A percentile compares a stretch with the other conserved stretches of the same genome.
Evolutionary conservation across 257 asterid genomes (phyloP).

Genomic region (Datura wrightii): DNA sequence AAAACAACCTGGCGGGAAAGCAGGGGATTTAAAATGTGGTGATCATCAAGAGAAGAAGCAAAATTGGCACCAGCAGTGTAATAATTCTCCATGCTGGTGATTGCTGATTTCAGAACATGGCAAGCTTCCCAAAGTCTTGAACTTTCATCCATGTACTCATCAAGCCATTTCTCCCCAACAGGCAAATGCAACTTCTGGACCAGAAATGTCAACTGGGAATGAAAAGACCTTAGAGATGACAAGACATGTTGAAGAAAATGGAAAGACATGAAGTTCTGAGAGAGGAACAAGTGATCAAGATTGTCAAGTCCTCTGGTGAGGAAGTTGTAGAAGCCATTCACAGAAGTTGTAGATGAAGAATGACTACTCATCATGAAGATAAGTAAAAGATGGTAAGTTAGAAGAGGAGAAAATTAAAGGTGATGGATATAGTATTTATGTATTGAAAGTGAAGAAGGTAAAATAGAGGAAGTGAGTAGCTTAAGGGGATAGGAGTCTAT

Average conservation of each 20-base stretch:
- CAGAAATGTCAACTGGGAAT: conserved; percentile 56
- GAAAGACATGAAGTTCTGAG: conserved; percentile 67
- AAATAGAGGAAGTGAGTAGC: conserved; percentile 21
- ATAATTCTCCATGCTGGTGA: conserved; percentile 63
- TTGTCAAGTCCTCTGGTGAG: conserved; percentile 58
- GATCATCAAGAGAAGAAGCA: conserved; percentile 53
- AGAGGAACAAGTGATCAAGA: conserved; percentile 60
- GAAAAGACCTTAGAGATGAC: conserved; percentile 64
- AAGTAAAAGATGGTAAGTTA: neutral
- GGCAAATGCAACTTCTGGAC: conserved; percentile 65
- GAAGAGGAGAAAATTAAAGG: conserved; percentile 28
- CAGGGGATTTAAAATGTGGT: conserved; percentile 50
- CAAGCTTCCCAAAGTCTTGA: conserved; percentile 81
- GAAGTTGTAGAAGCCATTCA: conserved; percentile 64
- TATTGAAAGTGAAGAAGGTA: too few species aligned
- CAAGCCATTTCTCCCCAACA: conserved; percentile 77
- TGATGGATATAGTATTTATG: neutral
- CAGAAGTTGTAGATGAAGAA: conserved; percentile 60
- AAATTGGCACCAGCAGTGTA: conserved; percentile 50
- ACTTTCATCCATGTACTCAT: conserved; percentile 85
- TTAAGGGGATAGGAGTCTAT: conserved; percentile 42
- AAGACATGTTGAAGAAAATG: conserved; percentile 63
- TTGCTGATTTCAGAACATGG: conserved; percentile 59
- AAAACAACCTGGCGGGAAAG: conserved; percentile 73
- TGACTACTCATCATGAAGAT: conserved; percentile 65